Evolutionary conservation across 1,284 basidiomycete species (phyloP), one percentile per base, ranked within the genome.

Genomic region (Cryptococcus depauperatus): DNA sequence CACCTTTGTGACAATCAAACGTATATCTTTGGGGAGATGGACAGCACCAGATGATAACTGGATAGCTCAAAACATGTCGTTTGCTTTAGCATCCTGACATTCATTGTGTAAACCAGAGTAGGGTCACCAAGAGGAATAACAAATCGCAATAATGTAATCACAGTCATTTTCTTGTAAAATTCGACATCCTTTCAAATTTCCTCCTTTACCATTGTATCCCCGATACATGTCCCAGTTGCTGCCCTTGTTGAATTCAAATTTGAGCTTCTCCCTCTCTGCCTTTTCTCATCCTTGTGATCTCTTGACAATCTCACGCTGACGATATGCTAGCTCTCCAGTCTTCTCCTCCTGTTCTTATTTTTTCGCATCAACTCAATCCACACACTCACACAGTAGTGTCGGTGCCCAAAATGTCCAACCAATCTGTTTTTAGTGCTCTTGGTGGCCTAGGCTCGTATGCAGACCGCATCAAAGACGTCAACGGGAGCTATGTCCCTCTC

Each of bases 361-460:
- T 43, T 35, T 51, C 54, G 38, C 56, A 47, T 49, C 40, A 16
- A n/a, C 35, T n/a, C 49, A 40, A 26, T 44, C 40, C 34, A 35
- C 35, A 27, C 37, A 14, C 23, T 21, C 27, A 11, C n/a, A n/a
- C 38, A 33, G n/a, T n/a, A 30, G 11, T n/a, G n/a, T n/a, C 29
- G n/a, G n/a, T n/a, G 29, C 29, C 29, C 29, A 30, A 10, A 30
- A n/a, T n/a, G n/a, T n/a, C n/a, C n/a, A n/a, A n/a, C n/a, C n/a
- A n/a, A 26, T 64, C 64, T 27, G 65, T 66, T 10, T 69, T 69
- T 55, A 60, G 65, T 41, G 62, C 65, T 10, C 59, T 68, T 6
- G n/a, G n/a, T n/a, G n/a, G n/a, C n/a, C n/a, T n/a, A n/a, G 66
- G 65, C 32, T 69, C 66, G 2, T 69, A 67, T 41, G 66, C 66